Conservation (phyloP, 352 stramenopile species). For the Blastocystis hominis region DNA sequence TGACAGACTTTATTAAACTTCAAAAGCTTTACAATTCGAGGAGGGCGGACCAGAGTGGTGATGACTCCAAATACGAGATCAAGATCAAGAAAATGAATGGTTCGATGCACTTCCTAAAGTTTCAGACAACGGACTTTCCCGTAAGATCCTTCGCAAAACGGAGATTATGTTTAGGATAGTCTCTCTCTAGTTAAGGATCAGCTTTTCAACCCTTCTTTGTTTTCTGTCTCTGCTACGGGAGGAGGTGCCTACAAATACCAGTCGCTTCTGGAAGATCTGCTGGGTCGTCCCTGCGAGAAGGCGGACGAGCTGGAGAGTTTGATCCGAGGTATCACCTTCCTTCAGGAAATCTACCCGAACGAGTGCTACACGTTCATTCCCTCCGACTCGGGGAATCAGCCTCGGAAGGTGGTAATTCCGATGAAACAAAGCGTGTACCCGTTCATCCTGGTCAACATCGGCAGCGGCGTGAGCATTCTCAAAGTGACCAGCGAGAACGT, state of each 20-base stretch:
- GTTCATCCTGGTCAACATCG: slow-evolving; percentile 94
- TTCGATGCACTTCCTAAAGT: slow-evolving; percentile 86
- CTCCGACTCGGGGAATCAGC: background rate
- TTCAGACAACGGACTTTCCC: slow-evolving; percentile 69
- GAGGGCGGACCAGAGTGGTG: slow-evolving; percentile 76
- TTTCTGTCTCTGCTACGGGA: slow-evolving; percentile 76
- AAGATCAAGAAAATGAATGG: slow-evolving; percentile 74
- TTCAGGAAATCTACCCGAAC: slow-evolving; percentile 83
- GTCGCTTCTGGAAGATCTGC: slow-evolving; percentile 72
- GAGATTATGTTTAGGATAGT: slow-evolving; percentile 66
- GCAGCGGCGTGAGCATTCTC: slow-evolving; percentile 90
- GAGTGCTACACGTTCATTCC: slow-evolving; percentile 95
- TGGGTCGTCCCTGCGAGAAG: slow-evolving; percentile 67
- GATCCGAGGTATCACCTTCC: slow-evolving; percentile 88
- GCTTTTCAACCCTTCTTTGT: slow-evolving; percentile 79
- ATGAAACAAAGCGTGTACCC: slow-evolving; percentile 73
- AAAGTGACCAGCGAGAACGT: slow-evolving; percentile 79
- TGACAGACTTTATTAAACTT: slow-evolving; percentile 75
- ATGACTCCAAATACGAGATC: slow-evolving; percentile 72
- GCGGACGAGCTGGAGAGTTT: slow-evolving; percentile 89
- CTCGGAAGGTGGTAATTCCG: slow-evolving; percentile 62
- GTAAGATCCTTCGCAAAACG: background rate
- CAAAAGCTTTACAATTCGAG: slow-evolving; percentile 71
- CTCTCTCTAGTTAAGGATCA: slow-evolving; percentile 71
- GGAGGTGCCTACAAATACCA: slow-evolving; percentile 89